Conservation (phyloP, 177 flowering plant species). For the Vitis hybrid region DNA sequence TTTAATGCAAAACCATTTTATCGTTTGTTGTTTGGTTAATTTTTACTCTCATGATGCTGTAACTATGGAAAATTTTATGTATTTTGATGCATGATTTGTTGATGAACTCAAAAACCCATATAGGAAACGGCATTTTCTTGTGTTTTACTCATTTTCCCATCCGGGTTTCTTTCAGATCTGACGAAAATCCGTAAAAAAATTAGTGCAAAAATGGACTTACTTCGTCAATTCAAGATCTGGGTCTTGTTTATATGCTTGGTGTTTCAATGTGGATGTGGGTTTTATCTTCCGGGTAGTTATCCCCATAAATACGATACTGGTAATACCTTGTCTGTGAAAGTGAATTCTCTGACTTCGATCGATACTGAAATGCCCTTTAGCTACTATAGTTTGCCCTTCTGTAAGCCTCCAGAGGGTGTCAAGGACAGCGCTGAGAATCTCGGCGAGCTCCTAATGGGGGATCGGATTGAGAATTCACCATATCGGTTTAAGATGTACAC, state of each 20-base stretch:
- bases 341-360: constrained; percentile 74
- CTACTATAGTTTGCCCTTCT: constrained; percentile 75
- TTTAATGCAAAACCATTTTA: no score
- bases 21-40: no score
- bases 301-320: constrained; percentile 57
- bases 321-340: constrained; percentile 56
- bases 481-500: constrained; percentile 55
- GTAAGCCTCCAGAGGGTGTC: constrained; percentile 64
- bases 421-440: constrained; percentile 80
- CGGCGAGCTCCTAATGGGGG: constrained; percentile 85
- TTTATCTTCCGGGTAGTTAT: constrained; percentile 79
- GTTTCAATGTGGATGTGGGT: constrained; percentile 47
- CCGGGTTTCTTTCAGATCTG: constrained; percentile 33
- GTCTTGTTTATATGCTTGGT: constrained; percentile 40
- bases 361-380: constrained; percentile 79
- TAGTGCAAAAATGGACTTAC: constrained; percentile 33
- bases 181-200: constrained; percentile 7
- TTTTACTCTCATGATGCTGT: no score
- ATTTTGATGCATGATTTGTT: background rate
- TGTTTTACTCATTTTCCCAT: constrained; percentile 11
- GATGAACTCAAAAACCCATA: background rate
- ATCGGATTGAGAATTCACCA: constrained; percentile 79
- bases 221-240: constrained; percentile 40
- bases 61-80: background rate
- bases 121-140: background rate